A percentile compares a stretch with the other conserved stretches of the same genome.
Evolutionary conservation across 2,329 filamentous ascomycete species (phyloP).

Genomic region (Capronia epimyces): DNA sequence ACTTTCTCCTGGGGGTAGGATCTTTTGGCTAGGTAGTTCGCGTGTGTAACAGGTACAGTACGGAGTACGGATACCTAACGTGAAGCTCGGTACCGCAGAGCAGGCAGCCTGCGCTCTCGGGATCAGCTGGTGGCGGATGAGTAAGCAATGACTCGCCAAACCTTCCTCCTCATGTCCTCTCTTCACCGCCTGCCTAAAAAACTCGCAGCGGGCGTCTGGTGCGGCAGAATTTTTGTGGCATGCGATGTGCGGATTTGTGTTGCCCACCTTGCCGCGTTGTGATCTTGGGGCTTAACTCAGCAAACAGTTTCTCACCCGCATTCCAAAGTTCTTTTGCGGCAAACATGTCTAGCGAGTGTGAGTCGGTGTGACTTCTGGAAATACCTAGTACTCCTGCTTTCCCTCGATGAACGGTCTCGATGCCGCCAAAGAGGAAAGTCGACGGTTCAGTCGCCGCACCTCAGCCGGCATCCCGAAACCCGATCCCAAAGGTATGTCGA

Average conservation of each 20-base stretch:
- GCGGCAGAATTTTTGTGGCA: constrained; percentile 5
- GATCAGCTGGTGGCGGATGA: background rate
- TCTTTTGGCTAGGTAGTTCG: too few species aligned
- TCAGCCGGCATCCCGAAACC: constrained; percentile 13
- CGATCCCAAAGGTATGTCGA: constrained; percentile 20
- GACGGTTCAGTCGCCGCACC: constrained; percentile 21
- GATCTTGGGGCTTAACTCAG: background rate
- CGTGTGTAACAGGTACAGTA: too few species aligned
- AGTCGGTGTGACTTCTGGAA: background rate
- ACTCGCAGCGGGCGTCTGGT: background rate
- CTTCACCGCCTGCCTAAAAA: constrained; percentile 7
- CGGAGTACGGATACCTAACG: too few species aligned
- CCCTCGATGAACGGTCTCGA: constrained; percentile 6
- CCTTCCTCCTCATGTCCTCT: background rate
- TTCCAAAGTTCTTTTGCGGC: background rate
- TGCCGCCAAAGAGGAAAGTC: constrained; percentile 28
- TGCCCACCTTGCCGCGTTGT: constrained; percentile 8
- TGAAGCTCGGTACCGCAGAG: too few species aligned
- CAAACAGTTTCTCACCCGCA: background rate
- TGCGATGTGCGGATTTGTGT: background rate
- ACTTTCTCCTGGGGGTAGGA: too few species aligned
- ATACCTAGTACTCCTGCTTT: background rate
- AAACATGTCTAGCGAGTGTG: background rate
- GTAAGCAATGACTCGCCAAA: background rate
- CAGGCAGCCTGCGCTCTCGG: background rate